Percentiles rank a stretch among this genome's conserved stretches.
These are phyloP conservation scores for Penicillium oxalicum DNA, from an alignment of 2,329 filamentous ascomycete species.

Conservation along the genomic window DNA sequence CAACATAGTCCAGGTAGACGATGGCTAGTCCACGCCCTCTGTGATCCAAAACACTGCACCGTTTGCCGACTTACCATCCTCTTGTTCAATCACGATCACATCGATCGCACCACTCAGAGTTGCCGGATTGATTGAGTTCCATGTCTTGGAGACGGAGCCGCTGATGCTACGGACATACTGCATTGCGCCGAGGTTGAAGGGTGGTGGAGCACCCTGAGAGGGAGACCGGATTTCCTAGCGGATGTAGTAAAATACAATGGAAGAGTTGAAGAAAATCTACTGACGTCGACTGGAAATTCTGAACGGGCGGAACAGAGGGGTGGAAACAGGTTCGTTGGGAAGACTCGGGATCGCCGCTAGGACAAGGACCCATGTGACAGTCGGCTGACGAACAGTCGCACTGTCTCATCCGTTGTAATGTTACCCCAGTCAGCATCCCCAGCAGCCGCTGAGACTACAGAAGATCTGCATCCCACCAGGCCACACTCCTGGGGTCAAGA, in stretches of 20 bases:
- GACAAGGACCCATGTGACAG: slow-evolving; percentile 34
- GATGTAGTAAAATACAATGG: not conserved
- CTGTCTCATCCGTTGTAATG: not conserved
- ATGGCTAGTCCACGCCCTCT: not conserved
- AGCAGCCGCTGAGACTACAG: not conserved
- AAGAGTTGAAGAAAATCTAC: slow-evolving; percentile 6
- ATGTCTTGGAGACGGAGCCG: slow-evolving; percentile 93
- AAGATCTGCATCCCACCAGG: not conserved
- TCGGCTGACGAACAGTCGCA: slow-evolving; percentile 17
- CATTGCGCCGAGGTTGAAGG: slow-evolving; percentile 52
- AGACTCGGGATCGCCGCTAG: slow-evolving; percentile 27
- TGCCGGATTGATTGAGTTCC: slow-evolving; percentile 98
- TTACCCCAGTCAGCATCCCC: not conserved
- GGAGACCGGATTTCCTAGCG: slow-evolving; percentile 1
- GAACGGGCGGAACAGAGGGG: slow-evolving; percentile 13
- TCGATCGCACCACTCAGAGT: slow-evolving; percentile 97
- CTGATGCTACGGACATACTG: slow-evolving; percentile 96
- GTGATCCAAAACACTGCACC: not conserved
- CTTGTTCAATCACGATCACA: slow-evolving; percentile 95
- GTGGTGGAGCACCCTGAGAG: slow-evolving; percentile 14
- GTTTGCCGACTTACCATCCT: slow-evolving; percentile 60
- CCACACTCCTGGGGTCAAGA: not conserved
- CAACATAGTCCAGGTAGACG: not conserved
- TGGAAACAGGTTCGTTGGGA: slow-evolving; percentile 12
- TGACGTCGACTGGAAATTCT: slow-evolving; percentile 6